Evolutionary conservation across 164 flowering plant genomes (phyloP).

Genomic region (Magnolia sinica): DNA sequence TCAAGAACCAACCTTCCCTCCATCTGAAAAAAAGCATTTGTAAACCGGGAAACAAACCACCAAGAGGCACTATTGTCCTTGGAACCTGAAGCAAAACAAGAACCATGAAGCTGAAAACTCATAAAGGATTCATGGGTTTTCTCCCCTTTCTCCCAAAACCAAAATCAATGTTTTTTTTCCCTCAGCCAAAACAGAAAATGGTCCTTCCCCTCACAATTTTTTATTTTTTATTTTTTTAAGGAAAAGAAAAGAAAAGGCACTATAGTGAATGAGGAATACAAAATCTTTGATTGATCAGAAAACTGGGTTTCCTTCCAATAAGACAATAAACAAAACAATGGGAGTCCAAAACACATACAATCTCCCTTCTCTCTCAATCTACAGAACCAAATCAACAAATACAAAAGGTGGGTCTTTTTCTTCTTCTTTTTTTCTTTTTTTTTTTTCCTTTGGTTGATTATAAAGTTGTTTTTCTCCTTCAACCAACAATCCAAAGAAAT

Average conservation of each 20-base stretch:
- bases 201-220: no score
- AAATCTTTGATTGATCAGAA: not conserved
- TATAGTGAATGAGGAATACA: not conserved
- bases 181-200: no score
- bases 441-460: not conserved
- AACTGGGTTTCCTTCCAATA: no score
- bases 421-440: not conserved
- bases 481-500: not conserved
- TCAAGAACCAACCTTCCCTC: constrained; percentile 4
- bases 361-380: no score
- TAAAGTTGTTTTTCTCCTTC: not conserved
- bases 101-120: not conserved
- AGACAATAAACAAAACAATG: no score
- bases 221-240: no score
- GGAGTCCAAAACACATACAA: no score
- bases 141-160: not conserved
- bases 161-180: not conserved
- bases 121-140: not conserved
- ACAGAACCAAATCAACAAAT: not conserved
- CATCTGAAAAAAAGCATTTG: not conserved
- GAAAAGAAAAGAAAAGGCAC: no score
- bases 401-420: not conserved
- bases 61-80: constrained; percentile 1
- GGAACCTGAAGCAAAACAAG: constrained; percentile 8
- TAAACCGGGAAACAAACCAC: not conserved